Base-by-base conservation (phyloP, 257 asterid genomes). In the Orobanche coerulescens region DNA sequence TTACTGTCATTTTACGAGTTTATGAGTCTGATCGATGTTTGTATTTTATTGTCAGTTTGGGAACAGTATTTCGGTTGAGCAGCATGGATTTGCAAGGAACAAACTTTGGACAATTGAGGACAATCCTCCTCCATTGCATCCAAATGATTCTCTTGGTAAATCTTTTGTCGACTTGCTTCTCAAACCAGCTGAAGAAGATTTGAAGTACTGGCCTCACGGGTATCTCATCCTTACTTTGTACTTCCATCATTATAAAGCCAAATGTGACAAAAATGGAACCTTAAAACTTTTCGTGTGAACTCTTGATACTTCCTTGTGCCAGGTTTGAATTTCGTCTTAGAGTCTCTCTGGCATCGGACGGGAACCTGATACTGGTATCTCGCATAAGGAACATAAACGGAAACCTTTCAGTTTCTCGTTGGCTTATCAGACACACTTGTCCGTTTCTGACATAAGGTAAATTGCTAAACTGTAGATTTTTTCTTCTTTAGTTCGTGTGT, bases 391-490 rank as follows among this genome's bases (percentile, higher is more conserved):
- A 92, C 69, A 68, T 86, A 62, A 86, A 83, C 10, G 89, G 91
- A 92, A 88, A 47, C 91, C 90, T 62, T 88, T 86, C 83, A 86
- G 86, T 75, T 92, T 88, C 88, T 79, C 98, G 13, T 86, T 92
- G 69, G 95, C 84, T 0, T 92, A 83, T 66, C 98, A 86, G 49
- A 84, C 98, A 0, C 78, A 88, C 63, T 76, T 92, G 39, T 81
- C 95, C 26, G 84, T 92, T 69, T 88, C 98, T 1, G 98, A 92
- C 78, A 88, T 92, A 78, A 82, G 98, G 98, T 84, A 39, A 30
- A 61, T 31, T 18, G 9, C 31, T 23, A 47, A 63, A 30, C 54
- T 6, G 15, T n/a, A 33, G 16, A 58, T 42, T 49, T 49, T 19
- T 19, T 19, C 9, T 44, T 63, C 48, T 12, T 62, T 47, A 40